These are phyloP conservation scores for Fusarium multiceps DNA, from an alignment of 2,329 filamentous ascomycete genomes.

Conservation along the genomic window DNA sequence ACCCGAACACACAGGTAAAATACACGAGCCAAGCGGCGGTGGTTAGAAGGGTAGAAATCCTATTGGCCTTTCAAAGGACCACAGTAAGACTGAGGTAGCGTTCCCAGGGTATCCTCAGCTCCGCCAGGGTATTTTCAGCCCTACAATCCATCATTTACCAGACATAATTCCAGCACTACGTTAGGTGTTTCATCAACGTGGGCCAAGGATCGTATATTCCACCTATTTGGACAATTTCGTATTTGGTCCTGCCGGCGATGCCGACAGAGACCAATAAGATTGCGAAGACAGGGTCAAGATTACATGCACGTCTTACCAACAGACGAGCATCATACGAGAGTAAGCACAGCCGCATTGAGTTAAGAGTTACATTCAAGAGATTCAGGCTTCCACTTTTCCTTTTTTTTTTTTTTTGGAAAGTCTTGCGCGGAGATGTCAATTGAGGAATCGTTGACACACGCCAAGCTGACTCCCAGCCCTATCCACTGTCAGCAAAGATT, in stretches of 20 bases:
- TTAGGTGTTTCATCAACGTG: background rate
- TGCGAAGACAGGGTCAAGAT: background rate
- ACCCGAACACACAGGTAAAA: background rate
- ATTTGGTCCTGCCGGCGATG: background rate
- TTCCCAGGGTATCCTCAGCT: background rate
- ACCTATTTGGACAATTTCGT: background rate
- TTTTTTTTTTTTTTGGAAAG: background rate
- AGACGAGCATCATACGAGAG: background rate
- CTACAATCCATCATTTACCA: background rate
- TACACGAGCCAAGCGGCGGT: background rate
- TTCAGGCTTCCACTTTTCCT: background rate
- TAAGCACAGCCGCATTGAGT: background rate
- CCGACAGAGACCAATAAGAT: background rate
- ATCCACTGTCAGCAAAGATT: background rate
- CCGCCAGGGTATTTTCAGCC: background rate
- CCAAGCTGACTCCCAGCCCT: background rate
- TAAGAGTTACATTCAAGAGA: background rate
- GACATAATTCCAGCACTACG: background rate
- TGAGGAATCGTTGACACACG: background rate
- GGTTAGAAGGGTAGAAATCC: background rate
- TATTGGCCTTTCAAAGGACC: background rate
- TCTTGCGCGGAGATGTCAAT: background rate
- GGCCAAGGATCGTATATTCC: background rate
- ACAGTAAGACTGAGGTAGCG: background rate
- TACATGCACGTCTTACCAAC: background rate